These are phyloP conservation scores for Porphyrellus cyaneotinctus DNA, from an alignment of 768 basidiomycete genomes.

Conservation along the genomic window DNA sequence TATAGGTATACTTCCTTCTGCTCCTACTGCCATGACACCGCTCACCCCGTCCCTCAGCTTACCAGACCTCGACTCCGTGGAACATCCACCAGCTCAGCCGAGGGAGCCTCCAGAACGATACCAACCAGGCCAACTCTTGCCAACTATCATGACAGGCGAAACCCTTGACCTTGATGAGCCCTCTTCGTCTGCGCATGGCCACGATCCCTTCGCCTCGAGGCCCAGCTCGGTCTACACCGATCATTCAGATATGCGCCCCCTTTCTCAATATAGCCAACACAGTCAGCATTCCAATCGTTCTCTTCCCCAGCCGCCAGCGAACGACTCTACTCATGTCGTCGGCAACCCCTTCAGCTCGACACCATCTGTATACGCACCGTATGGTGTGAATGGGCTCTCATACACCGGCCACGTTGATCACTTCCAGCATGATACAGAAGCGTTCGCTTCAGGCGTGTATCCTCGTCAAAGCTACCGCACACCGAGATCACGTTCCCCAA, in stretches of 20 bases:
- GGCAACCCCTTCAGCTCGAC: constrained; percentile 26
- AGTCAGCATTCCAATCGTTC: constrained; percentile 33
- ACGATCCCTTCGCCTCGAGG: constrained; percentile 31
- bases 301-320: constrained; percentile 23
- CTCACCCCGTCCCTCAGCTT: constrained; percentile 6
- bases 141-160: constrained; percentile 62
- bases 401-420: constrained; percentile 43
- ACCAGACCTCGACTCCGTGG: constrained; percentile 7
- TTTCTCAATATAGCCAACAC: constrained; percentile 38
- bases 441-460: constrained; percentile 61
- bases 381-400: constrained; percentile 26
- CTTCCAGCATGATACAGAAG: constrained; percentile 62
- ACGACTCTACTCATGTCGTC: constrained; percentile 11
- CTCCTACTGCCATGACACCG: not conserved
- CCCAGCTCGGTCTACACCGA: constrained; percentile 24
- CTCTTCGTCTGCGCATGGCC: constrained; percentile 27
- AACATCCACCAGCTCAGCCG: not conserved
- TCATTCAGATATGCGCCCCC: constrained; percentile 25
- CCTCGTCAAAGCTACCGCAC: constrained; percentile 45
- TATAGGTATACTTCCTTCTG: constrained; percentile 2
- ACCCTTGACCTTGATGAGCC: constrained; percentile 50
- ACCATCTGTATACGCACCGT: constrained; percentile 4
- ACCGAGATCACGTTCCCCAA: constrained; percentile 71
- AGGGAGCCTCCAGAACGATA: constrained; percentile 38
- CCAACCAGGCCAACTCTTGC: constrained; percentile 57